These are phyloP conservation scores for Rhizophagus sp. DNA, from an alignment of 192 early-diverging fungal species.

Conservation along the genomic window DNA sequence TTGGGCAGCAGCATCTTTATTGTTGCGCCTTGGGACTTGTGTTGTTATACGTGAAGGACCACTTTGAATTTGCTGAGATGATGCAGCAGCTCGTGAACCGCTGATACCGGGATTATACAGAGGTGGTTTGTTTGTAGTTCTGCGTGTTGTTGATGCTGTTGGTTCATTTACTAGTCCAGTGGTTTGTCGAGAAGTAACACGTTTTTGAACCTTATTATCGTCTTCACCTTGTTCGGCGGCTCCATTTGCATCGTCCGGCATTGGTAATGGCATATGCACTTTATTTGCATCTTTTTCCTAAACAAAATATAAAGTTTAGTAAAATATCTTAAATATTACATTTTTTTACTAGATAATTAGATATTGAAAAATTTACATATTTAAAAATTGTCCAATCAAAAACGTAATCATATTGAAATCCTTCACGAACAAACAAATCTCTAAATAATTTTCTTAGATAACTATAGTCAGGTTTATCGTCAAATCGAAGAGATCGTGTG, in stretches of 20 bases:
- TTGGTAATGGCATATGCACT: constrained; percentile 18
- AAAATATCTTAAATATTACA: neutral
- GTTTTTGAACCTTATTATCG: constrained; percentile 16
- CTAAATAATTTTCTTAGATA: constrained; percentile 87
- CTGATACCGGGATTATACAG: neutral
- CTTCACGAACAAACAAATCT: constrained; percentile 80
- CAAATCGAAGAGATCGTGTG: constrained; percentile 80
- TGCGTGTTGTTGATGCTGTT: neutral
- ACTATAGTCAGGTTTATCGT: constrained; percentile 90
- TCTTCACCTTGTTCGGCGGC: constrained; percentile 24
- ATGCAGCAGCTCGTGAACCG: constrained; percentile 1
- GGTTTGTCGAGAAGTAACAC: neutral
- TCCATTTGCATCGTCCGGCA: constrained; percentile 18
- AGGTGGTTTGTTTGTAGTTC: constrained; percentile 1
- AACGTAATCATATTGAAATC: constrained; percentile 84
- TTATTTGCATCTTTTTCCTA: constrained; percentile 36
- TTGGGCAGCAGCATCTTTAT: constrained; percentile 14
- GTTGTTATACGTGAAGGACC: constrained; percentile 22
- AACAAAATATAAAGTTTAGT: neutral
- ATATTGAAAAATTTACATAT: constrained; percentile 34
- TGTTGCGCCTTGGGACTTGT: constrained; percentile 26
- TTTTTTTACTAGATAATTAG: neutral
- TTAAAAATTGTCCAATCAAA: constrained; percentile 89
- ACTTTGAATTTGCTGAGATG: neutral
- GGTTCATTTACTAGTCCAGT: neutral